Base-by-base conservation (phyloP, 768 basidiomycete species). In the Russula olivacea region DNA sequence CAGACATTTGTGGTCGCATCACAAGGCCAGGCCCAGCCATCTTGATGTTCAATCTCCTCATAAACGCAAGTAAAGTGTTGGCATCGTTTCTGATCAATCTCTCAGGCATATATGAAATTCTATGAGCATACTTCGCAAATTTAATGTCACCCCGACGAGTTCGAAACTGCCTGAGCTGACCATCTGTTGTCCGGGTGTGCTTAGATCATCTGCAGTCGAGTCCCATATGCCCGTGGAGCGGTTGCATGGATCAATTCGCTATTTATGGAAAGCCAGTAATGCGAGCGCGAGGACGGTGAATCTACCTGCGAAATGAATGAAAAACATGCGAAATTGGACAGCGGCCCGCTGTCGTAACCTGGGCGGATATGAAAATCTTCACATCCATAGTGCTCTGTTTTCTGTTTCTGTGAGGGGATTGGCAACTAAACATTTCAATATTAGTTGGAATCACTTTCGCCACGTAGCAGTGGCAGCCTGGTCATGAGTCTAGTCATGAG, bases 341-440 rank as follows among this genome's bases (percentile, higher is more conserved):
- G 2, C 19, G n/a, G 10, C 4, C n/a, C 45, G n/a, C n/a, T 47
- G 45, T 6, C 10, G n/a, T 47, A 21, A 21, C 45, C 9, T 45
- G 55, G 41, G 55, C 55, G 55, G 55, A 52, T 17, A 62, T 62
- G 61, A 58, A 62, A 45, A 3, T 49, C 7, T 15, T 49, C 48
- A 25, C 48, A 49, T 25, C 15, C 21, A 21, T 11, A 12, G 45
- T 47, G n/a, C 45, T 40, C 6, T 40, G n/a, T 47, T 47, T 47
- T 47, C 45, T 47, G 10, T 47, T 47, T 47, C 45, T 47, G 10
- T 8, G 10, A 40, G 38, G 6, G 14, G 6, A 6, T 40, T 15
- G 15, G 4, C 38, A 17, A 40, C 38, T 40, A 40, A 40, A 40
- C 1, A 17, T 15, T 17, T 17, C 38, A 11, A 47, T 47, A 11